Conservation (phyloP, 805 yeast species). For the Myxozyma vanderwaltii region DNA sequence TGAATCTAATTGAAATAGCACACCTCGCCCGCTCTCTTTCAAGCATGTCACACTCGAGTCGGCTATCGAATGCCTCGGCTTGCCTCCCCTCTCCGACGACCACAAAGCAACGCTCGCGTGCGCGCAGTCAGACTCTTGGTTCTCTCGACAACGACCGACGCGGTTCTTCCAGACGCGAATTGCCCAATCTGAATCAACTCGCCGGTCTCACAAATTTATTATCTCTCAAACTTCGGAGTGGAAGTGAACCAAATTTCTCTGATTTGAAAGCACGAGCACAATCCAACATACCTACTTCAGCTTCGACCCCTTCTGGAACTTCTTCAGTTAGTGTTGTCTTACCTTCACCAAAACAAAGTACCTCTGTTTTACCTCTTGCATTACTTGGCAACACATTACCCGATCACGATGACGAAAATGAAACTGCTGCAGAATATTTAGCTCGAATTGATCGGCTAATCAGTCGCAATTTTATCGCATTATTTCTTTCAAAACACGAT, state of each 20-base stretch:
- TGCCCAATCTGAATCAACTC: slow-evolving; percentile 8
- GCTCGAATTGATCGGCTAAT: slow-evolving; percentile 36
- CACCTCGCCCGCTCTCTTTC: slow-evolving; percentile 22
- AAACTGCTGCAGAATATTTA: slow-evolving; percentile 43
- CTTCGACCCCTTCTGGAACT: background rate
- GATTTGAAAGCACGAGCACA: slow-evolving; percentile 5
- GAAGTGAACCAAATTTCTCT: slow-evolving; percentile 30
- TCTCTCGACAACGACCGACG: slow-evolving; percentile 24
- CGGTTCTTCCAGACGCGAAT: background rate
- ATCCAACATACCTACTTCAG: background rate
- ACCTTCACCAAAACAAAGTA: slow-evolving; percentile 9
- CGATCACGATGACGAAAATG: slow-evolving; percentile 35
- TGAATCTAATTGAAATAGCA: background rate
- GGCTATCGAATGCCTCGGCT: slow-evolving; percentile 2
- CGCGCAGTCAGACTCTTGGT: slow-evolving; percentile 29
- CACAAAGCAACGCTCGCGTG: background rate
- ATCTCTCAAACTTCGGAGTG: slow-evolving; percentile 24
- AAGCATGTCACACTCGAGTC: slow-evolving; percentile 12
- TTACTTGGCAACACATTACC: slow-evolving; percentile 28
- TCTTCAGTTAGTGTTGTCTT: background rate
- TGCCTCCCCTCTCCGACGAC: background rate
- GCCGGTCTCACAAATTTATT: slow-evolving; percentile 18
- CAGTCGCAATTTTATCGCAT: slow-evolving; percentile 36
- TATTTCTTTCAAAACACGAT: slow-evolving; percentile 42
- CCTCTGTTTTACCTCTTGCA: slow-evolving; percentile 6